A percentile compares a stretch with the other conserved stretches of the same genome.
Evolutionary conservation across 441 rosid species (phyloP).

Genomic region (Eruca vesicaria): DNA sequence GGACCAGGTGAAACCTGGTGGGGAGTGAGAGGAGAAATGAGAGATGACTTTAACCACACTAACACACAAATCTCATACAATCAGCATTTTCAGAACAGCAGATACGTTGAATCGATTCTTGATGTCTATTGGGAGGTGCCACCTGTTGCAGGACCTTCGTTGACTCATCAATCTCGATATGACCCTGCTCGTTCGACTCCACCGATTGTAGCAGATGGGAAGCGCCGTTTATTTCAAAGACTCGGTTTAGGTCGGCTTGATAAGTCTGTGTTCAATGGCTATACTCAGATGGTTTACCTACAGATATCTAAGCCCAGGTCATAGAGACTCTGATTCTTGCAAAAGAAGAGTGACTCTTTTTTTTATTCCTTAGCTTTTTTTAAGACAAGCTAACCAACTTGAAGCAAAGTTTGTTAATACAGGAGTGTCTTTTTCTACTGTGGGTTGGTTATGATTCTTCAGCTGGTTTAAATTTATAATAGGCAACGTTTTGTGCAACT

Average conservation of each 20-base stretch:
- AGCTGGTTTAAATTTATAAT: neutral
- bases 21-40: constrained; percentile 90
- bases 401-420: constrained; percentile 24
- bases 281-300: constrained; percentile 94
- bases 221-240: constrained; percentile 64
- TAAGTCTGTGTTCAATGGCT: constrained; percentile 83
- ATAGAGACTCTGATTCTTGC: constrained; percentile 21
- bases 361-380: constrained; percentile 24
- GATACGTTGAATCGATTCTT: constrained; percentile 70
- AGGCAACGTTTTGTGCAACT: neutral
- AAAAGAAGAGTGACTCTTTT: constrained; percentile 27
- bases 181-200: constrained; percentile 77
- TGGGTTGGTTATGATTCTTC: neutral
- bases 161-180: constrained; percentile 85
- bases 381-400: neutral
- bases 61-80: constrained; percentile 56
- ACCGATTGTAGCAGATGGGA: constrained; percentile 92
- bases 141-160: constrained; percentile 88
- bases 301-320: constrained; percentile 63
- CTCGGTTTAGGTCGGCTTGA: constrained; percentile 74
- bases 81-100: constrained; percentile 80
- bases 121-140: constrained; percentile 95
- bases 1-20: constrained; percentile 89
- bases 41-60: constrained; percentile 87
- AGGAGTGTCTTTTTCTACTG: neutral